Evolutionary conservation across 1,139 yeast genomes (phyloP).

Genomic region (Lodderomyces orthopsilosis): DNA sequence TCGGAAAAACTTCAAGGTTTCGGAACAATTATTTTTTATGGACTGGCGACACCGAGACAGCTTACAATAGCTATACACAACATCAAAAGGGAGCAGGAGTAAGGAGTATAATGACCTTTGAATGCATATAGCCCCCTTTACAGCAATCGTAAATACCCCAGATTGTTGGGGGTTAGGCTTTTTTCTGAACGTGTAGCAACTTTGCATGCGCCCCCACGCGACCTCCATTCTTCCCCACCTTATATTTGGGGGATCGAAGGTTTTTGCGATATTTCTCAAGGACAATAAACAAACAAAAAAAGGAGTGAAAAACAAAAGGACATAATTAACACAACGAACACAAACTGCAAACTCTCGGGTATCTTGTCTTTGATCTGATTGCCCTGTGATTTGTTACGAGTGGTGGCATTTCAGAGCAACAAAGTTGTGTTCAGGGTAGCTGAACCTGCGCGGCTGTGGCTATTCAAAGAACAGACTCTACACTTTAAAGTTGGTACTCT

Average conservation of each 20-base stretch:
- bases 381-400: background rate
- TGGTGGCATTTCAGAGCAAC: background rate
- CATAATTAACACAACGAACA: background rate
- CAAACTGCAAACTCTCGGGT: background rate
- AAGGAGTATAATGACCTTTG: background rate
- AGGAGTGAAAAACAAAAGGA: background rate
- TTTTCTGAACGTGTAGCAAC: background rate
- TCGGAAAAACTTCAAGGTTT: background rate
- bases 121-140: background rate
- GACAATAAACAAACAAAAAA: background rate
- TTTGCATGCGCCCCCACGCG: background rate
- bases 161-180: background rate
- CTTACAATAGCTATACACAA: background rate
- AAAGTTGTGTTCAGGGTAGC: too few species aligned
- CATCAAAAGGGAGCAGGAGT: background rate
- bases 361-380: background rate
- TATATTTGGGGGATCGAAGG: conserved; percentile 1
- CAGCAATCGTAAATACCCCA: background rate
- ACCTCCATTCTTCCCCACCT: conserved; percentile 3
- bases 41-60: background rate
- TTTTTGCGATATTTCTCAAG: background rate
- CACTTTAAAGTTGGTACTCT: background rate
- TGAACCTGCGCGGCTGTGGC: too few species aligned
- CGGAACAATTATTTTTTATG: background rate
- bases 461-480: too few species aligned